Evolutionary conservation across 2,329 filamentous ascomycete genomes (phyloP), one percentile per base, ranked within the genome.

Genomic region (Coleophoma cylindrospora): DNA sequence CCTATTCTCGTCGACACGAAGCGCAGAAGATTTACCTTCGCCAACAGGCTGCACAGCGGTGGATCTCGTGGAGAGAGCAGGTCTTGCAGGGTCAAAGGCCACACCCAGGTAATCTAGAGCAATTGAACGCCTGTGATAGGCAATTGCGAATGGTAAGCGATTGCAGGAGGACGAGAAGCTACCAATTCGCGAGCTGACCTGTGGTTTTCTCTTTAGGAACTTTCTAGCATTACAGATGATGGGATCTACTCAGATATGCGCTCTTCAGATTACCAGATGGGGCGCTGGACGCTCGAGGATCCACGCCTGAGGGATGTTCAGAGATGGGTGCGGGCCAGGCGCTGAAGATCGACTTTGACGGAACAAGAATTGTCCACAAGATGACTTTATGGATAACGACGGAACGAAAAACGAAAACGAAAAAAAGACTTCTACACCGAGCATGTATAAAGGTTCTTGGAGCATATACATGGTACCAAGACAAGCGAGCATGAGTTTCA

Each of bases 21-120:
- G 80, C 70, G 27, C 81, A 83, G 57, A 85, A 84, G 70, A 85
- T 85, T 57, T 82, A 79, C 57, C 70, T 81, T 51, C 74, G 81
- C 34, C 82, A 85, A 62, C 71, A 70, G 22, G 81, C 80, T 27
- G 80, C 79, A 34, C 78, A 81, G 64, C 68, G 74, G 57, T 85
- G 82, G 81, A 64, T 84, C 51, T 70, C 75, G 52, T 74, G 72
- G 62, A 73, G 81, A 51, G 73, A 76, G 36, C 65, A 70, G 38
- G 70, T 83, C 49, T 68, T 85, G 38, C 72, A 75, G 59, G 77
- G 77, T 44, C 68, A 71, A 36, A 69, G 72, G 58, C 75, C 79
- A 43, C 70, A 67, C 52, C 67, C 71, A 40, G 68, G 71, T 43
- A 73, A 75, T 52, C 70, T 74, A 43, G 68, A 71, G 15, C 74